A percentile compares a stretch with the other conserved stretches of the same genome.
phyloP scores from a whole-genome alignment of 805 yeast genomes.

The Sungouiozyma intestinalis region DNA sequence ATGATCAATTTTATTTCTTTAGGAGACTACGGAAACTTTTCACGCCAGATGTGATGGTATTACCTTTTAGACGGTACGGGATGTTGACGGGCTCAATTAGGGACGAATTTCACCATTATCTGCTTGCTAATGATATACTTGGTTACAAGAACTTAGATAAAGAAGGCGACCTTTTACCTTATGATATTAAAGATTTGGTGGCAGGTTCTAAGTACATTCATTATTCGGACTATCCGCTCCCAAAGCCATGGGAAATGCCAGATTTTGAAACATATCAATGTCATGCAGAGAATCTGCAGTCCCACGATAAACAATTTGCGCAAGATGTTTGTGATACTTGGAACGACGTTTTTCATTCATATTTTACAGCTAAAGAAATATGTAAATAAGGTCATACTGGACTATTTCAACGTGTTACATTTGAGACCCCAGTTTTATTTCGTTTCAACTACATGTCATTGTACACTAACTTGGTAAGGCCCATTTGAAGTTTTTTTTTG shows the following conservation, averaged over 20 bases:
- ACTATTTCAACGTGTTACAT: too few species aligned
- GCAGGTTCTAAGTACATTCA: constrained; percentile 39
- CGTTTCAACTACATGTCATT: too few species aligned
- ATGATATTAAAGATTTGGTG: constrained; percentile 17
- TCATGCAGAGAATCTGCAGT: constrained; percentile 6
- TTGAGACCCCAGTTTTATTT: too few species aligned
- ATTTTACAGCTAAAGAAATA: constrained; percentile 10
- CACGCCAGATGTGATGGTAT: constrained; percentile 20
- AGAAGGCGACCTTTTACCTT: constrained; percentile 10
- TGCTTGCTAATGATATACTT: constrained; percentile 20
- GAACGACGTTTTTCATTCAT: constrained; percentile 16
- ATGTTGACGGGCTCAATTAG: constrained; percentile 22
- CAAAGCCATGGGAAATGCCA: constrained; percentile 50
- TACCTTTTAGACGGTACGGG: constrained; percentile 27
- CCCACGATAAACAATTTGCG: constrained; percentile 7
- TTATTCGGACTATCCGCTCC: constrained; percentile 56
- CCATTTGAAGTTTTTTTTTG: background rate
- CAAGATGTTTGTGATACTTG: constrained; percentile 17
- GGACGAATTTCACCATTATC: constrained; percentile 14
- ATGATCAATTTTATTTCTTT: constrained; percentile 22
- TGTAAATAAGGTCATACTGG: constrained; percentile 9
- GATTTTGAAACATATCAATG: constrained; percentile 17
- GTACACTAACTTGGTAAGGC: background rate
- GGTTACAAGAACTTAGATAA: constrained; percentile 19
- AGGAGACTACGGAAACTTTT: constrained; percentile 16